A percentile compares a stretch with the other conserved stretches of the same genome.
Conservation (phyloP, 805 yeast genomes). For the Saccharomycopsis fodiens region DNA sequence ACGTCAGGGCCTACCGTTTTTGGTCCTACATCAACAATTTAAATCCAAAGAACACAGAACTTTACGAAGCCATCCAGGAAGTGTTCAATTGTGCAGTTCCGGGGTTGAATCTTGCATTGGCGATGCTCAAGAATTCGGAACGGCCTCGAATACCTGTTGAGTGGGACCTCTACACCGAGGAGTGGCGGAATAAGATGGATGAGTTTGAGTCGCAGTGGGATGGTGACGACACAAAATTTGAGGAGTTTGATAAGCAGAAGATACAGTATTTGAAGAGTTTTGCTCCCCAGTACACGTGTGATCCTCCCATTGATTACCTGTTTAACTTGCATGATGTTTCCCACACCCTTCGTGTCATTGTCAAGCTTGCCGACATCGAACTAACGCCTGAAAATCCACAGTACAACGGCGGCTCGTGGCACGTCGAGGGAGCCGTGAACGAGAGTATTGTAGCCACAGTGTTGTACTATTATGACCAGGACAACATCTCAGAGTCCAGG, state of each 20-base stretch:
- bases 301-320: not conserved
- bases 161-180: conserved; percentile 11
- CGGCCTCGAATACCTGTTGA: not conserved
- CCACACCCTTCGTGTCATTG: conserved; percentile 29
- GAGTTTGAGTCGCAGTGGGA: not conserved
- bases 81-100: conserved; percentile 29
- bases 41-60: conserved; percentile 27
- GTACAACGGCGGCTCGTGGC: conserved; percentile 37
- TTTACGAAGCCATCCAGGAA: conserved; percentile 28
- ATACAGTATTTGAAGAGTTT: not conserved
- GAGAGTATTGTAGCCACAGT: conserved; percentile 37
- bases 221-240: not conserved
- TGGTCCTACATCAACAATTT: conserved; percentile 35
- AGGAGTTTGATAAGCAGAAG: conserved; percentile 3
- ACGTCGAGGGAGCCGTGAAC: conserved; percentile 34
- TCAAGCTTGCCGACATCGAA: conserved; percentile 34
- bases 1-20: conserved; percentile 21
- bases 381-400: conserved; percentile 34
- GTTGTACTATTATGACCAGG: conserved; percentile 34
- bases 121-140: not conserved
- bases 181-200: conserved; percentile 9
- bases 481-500: conserved; percentile 32
- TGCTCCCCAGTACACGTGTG: not conserved
- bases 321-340: conserved; percentile 1
- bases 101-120: conserved; percentile 25